Base-by-base conservation (phyloP, 108 stramenopile genomes). In the Cylindrotheca fusiformis region DNA sequence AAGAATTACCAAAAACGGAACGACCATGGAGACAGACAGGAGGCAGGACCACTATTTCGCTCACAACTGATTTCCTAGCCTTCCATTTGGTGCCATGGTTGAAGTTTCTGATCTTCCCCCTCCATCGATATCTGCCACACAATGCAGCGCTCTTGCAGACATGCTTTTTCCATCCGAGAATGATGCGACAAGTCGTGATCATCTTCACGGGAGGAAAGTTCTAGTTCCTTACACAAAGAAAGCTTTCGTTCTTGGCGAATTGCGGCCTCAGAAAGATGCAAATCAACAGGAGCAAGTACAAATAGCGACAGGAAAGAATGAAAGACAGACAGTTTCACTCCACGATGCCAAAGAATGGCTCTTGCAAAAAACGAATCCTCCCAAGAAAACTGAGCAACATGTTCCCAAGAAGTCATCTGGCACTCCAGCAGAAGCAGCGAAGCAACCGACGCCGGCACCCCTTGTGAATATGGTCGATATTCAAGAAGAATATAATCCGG, bases 401-500 rank as follows among this genome's bases (percentile, higher is more conserved):
- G 14, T 10, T 18, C 25, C 61, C 21, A 55, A 55, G 5, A 10
- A n/a, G 28, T 49, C 28, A 8, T 23, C 55, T 2, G 31, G 12
- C 46, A 18, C 12, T 23, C 32, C 65, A 6, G 55, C 28, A 33
- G 25, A 12, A 56, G 18, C 48, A n/a, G 32, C 14, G 5, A 49
- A 18, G 23, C 1, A 33, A 60, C 30, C 58, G 23, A 21, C 22
- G 25, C 46, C 47, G 41, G 10, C 26, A n/a, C 17, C 63, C 29
- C 31, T 62, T 52, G 3, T 48, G n/a, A 36, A 29, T 0, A 45
- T 58, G 26, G 66, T 82, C 26, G 81, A 82, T 45, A 82, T 82
- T 62, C 63, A 70, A 12, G 81, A 82, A 78, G 75, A 82, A 63
- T 74, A 63, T 24, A 72, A 82, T 68, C 24, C 27, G 2, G 4